Evolutionary conservation across 768 basidiomycete genomes (phyloP).

Genomic region (Cyclocybe aegerita): DNA sequence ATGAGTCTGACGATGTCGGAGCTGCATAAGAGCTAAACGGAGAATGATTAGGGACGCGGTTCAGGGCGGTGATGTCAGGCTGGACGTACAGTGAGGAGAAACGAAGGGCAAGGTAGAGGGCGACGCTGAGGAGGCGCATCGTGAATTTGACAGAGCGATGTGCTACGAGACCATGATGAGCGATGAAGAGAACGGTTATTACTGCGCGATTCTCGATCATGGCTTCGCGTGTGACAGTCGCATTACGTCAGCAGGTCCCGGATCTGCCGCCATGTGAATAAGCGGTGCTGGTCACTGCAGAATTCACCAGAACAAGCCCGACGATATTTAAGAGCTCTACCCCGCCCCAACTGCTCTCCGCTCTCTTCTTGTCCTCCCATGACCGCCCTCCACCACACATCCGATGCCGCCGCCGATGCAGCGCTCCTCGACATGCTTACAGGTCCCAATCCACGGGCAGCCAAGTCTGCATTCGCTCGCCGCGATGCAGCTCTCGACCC

Average conservation of each 20-base stretch:
- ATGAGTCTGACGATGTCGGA: no score
- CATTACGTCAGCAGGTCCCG: conserved; percentile 13
- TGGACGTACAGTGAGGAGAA: conserved; percentile 1
- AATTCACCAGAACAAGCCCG: conserved; percentile 4
- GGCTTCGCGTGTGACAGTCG: neutral
- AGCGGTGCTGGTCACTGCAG: conserved; percentile 4
- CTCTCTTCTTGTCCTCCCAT: conserved; percentile 13
- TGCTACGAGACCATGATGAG: conserved; percentile 16
- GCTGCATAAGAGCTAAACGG: no score
- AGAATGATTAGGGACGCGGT: no score
- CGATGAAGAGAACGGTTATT: neutral
- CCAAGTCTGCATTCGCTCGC: conserved; percentile 46
- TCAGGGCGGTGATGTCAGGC: neutral
- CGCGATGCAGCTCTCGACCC: conserved; percentile 79
- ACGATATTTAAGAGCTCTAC: conserved; percentile 8
- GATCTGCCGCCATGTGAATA: conserved; percentile 20
- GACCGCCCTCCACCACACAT: conserved; percentile 20
- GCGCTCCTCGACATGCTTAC: conserved; percentile 69
- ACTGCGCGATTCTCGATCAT: neutral
- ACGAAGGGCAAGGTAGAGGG: conserved; percentile 13
- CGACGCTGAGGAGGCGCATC: conserved; percentile 9
- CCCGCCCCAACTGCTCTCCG: conserved; percentile 9
- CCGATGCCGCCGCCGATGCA: conserved; percentile 44
- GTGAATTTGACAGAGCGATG: neutral
- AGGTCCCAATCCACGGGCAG: conserved; percentile 40